These are phyloP conservation scores for Tranzscheliella williamsii DNA, from an alignment of 1,284 basidiomycete genomes.

Conservation along the genomic window DNA sequence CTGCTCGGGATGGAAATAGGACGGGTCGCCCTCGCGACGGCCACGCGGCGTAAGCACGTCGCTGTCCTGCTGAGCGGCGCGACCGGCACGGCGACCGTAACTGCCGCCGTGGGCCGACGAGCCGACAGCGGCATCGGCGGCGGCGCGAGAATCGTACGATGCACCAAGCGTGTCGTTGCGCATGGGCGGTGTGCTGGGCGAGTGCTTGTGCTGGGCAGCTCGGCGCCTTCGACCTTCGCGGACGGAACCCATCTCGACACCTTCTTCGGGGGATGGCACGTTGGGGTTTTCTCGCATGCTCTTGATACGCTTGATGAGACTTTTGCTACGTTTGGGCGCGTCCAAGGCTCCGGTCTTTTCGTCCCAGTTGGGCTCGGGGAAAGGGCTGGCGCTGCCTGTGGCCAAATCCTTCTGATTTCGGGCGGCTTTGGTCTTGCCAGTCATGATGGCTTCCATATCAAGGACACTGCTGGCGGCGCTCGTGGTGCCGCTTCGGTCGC, in stretches of 20 bases:
- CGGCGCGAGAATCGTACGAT: conserved; percentile 19
- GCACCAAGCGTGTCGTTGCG: conserved; percentile 5
- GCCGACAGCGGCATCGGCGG: conserved; percentile 19
- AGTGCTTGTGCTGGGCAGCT: conserved; percentile 36
- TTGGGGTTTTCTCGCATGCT: conserved; percentile 50
- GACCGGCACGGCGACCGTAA: conserved; percentile 13
- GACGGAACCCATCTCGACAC: conserved; percentile 33
- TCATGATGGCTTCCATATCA: conserved; percentile 57
- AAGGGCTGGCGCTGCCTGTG: conserved; percentile 42
- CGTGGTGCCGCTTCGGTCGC: conserved; percentile 32
- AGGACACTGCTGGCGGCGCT: conserved; percentile 48
- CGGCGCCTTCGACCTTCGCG: conserved; percentile 11
- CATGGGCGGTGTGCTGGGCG: conserved; percentile 39
- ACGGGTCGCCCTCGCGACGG: conserved; percentile 1
- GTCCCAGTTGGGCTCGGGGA: conserved; percentile 46
- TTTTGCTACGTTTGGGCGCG: conserved; percentile 48
- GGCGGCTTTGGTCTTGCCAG: conserved; percentile 36
- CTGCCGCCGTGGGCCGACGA: conserved; percentile 11
- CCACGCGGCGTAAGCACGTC: conserved; percentile 24
- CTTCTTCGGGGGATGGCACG: conserved; percentile 44
- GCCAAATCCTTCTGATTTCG: conserved; percentile 16
- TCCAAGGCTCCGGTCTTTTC: conserved; percentile 3
- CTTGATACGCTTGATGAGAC: conserved; percentile 51
- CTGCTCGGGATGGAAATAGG: conserved; percentile 15
- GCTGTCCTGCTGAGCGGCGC: conserved; percentile 11